Percentiles rank a stretch among this genome's conserved stretches.
These are phyloP conservation scores for Cladophialophora psammophila DNA, from an alignment of 2,329 filamentous ascomycete species.

Conservation along the genomic window DNA sequence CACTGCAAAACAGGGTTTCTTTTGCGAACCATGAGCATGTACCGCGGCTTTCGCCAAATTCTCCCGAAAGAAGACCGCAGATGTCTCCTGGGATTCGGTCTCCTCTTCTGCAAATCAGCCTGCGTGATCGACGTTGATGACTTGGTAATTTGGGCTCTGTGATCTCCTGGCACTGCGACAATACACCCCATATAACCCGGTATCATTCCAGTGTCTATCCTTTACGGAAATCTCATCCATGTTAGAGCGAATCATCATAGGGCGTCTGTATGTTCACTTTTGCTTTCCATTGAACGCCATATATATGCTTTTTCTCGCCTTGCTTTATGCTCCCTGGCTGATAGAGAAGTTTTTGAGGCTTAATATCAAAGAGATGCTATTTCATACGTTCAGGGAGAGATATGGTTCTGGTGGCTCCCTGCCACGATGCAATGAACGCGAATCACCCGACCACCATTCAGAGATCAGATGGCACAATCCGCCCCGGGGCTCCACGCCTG, in stretches of 20 bases:
- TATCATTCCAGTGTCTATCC: background rate
- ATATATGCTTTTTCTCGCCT: background rate
- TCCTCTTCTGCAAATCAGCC: background rate
- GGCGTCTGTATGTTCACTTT: background rate
- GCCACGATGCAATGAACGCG: background rate
- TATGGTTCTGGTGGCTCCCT: background rate
- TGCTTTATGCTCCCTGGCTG: background rate
- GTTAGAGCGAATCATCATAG: background rate
- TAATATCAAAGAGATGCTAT: background rate
- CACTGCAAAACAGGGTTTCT: background rate
- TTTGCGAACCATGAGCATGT: background rate
- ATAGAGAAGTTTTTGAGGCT: background rate
- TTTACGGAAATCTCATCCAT: background rate
- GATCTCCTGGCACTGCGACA: background rate
- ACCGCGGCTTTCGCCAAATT: background rate
- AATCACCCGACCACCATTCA: background rate
- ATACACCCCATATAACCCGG: background rate
- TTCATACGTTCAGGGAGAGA: background rate
- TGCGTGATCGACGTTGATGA: background rate
- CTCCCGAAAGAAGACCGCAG: background rate
- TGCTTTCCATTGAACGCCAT: background rate
- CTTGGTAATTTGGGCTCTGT: background rate
- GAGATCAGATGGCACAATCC: too few species aligned
- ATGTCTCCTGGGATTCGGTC: background rate
- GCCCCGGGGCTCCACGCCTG: too few species aligned